phyloP scores from a whole-genome alignment of 306 rosid species.

The Vigna angularis region DNA sequence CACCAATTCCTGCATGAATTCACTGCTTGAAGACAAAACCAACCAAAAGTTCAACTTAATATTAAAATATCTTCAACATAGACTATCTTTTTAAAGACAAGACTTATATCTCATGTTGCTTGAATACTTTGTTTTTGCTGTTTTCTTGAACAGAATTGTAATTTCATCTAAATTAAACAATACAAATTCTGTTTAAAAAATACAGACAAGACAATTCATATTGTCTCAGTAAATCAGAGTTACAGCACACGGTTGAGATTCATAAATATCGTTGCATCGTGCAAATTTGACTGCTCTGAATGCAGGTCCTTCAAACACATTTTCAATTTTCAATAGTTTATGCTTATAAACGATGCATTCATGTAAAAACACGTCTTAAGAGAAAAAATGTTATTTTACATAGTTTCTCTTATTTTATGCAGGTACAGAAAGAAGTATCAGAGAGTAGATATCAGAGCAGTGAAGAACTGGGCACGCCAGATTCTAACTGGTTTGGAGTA shows the following conservation, averaged over 20 bases:
- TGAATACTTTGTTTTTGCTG: background rate
- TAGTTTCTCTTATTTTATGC: background rate
- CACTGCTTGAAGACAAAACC: background rate
- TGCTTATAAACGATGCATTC: background rate
- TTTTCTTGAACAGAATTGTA: background rate
- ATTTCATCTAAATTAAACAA: background rate
- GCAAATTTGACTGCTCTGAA: background rate
- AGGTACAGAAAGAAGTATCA: slow-evolving; percentile 78
- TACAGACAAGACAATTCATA: background rate
- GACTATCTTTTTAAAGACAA: background rate
- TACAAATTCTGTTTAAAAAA: background rate
- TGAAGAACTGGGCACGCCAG: slow-evolving; percentile 85
- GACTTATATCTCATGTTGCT: background rate
- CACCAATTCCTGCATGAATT: background rate
- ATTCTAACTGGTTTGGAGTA: slow-evolving; percentile 72
- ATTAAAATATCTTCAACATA: background rate
- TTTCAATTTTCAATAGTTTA: background rate
- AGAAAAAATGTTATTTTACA: background rate
- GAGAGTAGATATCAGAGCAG: slow-evolving; percentile 64
- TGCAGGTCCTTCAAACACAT: background rate
- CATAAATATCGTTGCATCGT: too few relatives aligned
- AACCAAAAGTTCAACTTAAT: background rate
- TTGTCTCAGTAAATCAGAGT: too few relatives aligned
- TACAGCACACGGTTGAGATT: too few relatives aligned
- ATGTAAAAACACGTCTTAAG: background rate